Evolutionary conservation across 2,329 filamentous ascomycete species (phyloP), one percentile per base, ranked within the genome.

Genomic region (Aspergillus chevalieri): DNA sequence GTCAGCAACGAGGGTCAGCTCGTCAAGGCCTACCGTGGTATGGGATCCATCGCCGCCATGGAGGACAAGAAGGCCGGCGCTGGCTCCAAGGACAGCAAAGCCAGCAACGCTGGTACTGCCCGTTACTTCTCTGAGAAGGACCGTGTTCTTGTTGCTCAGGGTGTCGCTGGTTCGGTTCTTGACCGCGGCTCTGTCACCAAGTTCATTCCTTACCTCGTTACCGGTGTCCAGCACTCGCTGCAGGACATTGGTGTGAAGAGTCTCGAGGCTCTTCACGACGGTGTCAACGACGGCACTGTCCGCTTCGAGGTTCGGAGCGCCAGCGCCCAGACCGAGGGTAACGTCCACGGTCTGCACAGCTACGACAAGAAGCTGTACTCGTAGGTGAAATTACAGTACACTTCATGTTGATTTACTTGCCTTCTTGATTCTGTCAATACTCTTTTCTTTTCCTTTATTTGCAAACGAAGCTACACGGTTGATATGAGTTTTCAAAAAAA

Each of bases 351-450:
- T 52, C 90, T 98, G 80, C 90, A 97, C 78, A 92, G 89, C 69
- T 97, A 95, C 70, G 93, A 97, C 80, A 98, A 98, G 87, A 98
- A 97, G 82, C 86, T 98, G 60, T 98, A 95, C 75, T 89, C 90
- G 64, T 96, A 83, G 67, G 55, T 42, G 38, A 41, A 41, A 41
- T 19, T 19, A 36, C 38, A 19, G 38, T 41, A 41, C 38, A 41
- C 15, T 19, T 41, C 17, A 10, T 41, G 57, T 52, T 38, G 56
- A 48, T 53, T 53, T 55, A 54, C 44, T 49, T 26, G 44, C 51
- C 45, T 53, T 49, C 52, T 52, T 49, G 44, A 44, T 21, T 52
- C 8, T 56, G 57, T 63, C 55, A 54, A 58, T 57, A 60, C 50
- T 48, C 57, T 47, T 12, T 51, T 52, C 47, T 56, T 58, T 51